Conservation (phyloP, 2,329 filamentous ascomycete species). For the Aspergillus proliferans region DNA sequence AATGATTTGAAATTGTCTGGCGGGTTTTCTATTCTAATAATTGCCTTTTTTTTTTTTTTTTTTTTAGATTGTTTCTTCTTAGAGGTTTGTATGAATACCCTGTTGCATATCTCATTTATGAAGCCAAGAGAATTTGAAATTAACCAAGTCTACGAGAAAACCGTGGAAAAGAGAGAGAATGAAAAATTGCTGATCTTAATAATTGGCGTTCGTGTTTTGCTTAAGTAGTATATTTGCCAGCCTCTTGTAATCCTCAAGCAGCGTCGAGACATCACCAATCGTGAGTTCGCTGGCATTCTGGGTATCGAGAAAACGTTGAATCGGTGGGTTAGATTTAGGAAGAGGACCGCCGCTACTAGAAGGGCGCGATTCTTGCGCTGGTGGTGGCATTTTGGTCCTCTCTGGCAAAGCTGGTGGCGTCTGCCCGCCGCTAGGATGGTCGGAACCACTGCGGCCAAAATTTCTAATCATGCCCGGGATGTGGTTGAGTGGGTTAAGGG, state of each 20-base stretch:
- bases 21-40: background rate
- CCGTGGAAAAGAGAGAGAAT: background rate
- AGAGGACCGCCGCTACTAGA: slow-evolving; percentile 5
- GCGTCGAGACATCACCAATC: slow-evolving; percentile 65
- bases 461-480: slow-evolving; percentile 71
- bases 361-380: slow-evolving; percentile 12
- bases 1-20: background rate
- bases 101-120: too few relatives aligned
- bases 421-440: slow-evolving; percentile 40
- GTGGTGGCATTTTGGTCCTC: slow-evolving; percentile 26
- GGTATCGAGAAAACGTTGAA: slow-evolving; percentile 66
- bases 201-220: slow-evolving; percentile 11
- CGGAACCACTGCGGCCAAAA: slow-evolving; percentile 53
- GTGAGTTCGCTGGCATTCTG: slow-evolving; percentile 64
- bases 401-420: slow-evolving; percentile 35
- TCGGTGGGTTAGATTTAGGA: slow-evolving; percentile 50
- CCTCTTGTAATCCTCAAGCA: slow-evolving; percentile 68
- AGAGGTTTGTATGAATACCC: too few relatives aligned
- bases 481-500: slow-evolving; percentile 74
- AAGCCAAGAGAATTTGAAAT: too few relatives aligned
- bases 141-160: background rate
- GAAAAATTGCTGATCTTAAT: slow-evolving; percentile 5
- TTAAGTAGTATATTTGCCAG: slow-evolving; percentile 61
- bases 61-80: too few relatives aligned
- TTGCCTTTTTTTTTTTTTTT: too few relatives aligned